Base-by-base conservation (phyloP, 2,329 filamentous ascomycete genomes). In the Teratosphaeria epicoccoides region DNA sequence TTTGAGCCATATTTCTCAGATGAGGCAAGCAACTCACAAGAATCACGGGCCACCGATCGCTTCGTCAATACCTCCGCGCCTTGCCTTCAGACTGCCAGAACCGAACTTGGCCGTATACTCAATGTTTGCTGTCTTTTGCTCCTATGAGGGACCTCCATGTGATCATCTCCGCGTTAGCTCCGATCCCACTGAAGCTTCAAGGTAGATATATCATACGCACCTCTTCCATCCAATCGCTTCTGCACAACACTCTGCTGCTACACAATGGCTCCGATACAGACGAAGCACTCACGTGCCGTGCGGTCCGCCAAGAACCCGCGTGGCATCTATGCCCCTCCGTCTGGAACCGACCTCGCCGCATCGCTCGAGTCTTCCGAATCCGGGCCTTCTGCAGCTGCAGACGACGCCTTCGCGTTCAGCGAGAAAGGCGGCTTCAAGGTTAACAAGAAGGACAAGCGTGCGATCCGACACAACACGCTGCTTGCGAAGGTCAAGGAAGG, bases 381-480 rank as follows among this genome's bases (percentile, higher is more conserved):
- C 14, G 33, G n/a, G 14, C 46, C 26, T 14, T 23, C 40, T 20
- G n/a, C 22, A 29, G 43, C 25, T 24, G 43, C 33, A 24, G 22
- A 46, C 9, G 47, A 23, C 33, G 44, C 49, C 26, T 43, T 51
- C 28, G 53, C 50, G n/a, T 49, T 50, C 47, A 71, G 76, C 60
- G 75, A 78, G 59, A 65, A 71, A 46, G 74, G 77, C 12, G 52
- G 25, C 25, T 57, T 58, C 54, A 48, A 51, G 40, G 68, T 82
- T 50, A 82, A 78, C 57, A 97, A 96, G 71, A 83, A 80, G 65
- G 87, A 94, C 73, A 95, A 91, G 73, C 85, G 84, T 23, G 73
- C 77, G 28, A 87, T 94, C 61, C 90, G 89, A 66, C 88, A 88
- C 74, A 85, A 85, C 0, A 72, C 83, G 12, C 88, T 97, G 58